These are phyloP conservation scores for Crotalaria pallida DNA, from an alignment of 306 rosid genomes.

Conservation along the genomic window DNA sequence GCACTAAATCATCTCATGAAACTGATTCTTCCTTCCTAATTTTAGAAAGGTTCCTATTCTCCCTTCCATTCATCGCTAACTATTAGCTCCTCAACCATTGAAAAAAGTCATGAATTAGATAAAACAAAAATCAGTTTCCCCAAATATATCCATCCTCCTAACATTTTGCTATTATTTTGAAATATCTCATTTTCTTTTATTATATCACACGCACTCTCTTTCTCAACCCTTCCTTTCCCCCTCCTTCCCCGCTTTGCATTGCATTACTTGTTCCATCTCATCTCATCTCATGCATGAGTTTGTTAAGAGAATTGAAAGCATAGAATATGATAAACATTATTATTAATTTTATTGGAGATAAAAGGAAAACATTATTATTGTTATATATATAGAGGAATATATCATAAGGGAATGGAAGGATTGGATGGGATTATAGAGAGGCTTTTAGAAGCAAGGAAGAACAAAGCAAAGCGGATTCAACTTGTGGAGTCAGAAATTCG, in stretches of 20 bases:
- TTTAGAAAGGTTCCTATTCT: conserved; percentile 26
- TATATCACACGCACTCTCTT: conserved; percentile 6
- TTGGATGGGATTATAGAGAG: conserved; percentile 69
- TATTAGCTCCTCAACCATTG: conserved; percentile 27
- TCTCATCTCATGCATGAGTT: not conserved
- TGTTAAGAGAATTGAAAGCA: not conserved
- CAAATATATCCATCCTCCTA: conserved; percentile 33
- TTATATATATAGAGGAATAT: no score
- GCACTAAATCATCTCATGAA: not conserved
- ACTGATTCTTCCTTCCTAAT: conserved; percentile 3
- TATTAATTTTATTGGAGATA: not conserved
- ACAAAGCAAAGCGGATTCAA: conserved; percentile 60
- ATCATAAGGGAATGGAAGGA: conserved; percentile 65
- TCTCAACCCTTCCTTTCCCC: not conserved
- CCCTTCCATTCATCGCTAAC: conserved; percentile 30
- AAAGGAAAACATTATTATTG: not conserved
- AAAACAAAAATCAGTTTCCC: not conserved
- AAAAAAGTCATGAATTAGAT: conserved; percentile 26
- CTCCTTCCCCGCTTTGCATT: not conserved
- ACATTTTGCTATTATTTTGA: conserved; percentile 20
- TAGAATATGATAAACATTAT: not conserved
- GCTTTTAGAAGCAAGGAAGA: conserved; percentile 68
- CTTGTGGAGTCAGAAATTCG: conserved; percentile 76
- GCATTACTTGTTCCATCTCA: not conserved
- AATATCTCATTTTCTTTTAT: not conserved